Evolutionary conservation across 352 stramenopile genomes (phyloP), one percentile per base, ranked within the genome.

Genomic region (Phytophthora foliorum): DNA sequence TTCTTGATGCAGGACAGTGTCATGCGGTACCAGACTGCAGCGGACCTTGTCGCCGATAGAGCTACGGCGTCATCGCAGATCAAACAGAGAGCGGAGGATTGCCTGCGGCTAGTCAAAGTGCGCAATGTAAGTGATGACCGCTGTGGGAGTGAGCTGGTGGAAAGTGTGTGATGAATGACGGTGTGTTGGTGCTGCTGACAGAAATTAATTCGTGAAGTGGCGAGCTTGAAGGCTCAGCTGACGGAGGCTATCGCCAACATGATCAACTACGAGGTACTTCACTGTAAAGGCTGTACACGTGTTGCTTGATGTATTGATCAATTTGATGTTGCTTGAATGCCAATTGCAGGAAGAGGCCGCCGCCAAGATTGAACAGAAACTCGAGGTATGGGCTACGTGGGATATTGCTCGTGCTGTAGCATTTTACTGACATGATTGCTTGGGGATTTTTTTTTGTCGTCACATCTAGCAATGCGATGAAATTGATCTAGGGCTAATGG

Each of bases 401-500:
- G 38, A n/a, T 22, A 24, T 52, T 48, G 21, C 32, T 1, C 50
- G 34, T 19, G 34, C 34, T 3, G 24, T 22, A 4, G 27, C 3
- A 31, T 17, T 51, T 8, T 48, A 54, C 44, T 75, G 22, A 63
- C 4, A 25, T 25, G 36, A 42, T 9, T 46, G n/a, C n/a, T 46
- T 25, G 14, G n/a, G n/a, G n/a, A n/a, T 19, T 54, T 11, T 10
- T 45, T 56, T 8, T 38, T 74, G 27, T 10, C 39, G 32, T 44
- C 6, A 14, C 39, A 24, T 57, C 5, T 60, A 93, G 82, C 85
- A 93, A 91, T 94, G 87, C 61, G 87, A 94, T 57, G 72, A 88
- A 21, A 93, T 94, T 53, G 87, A 94, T 56, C 86, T 94, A 34
- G 87, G 85, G 1, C 72, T 94, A 6, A 84, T 87, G 16, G 87